phyloP scores from a whole-genome alignment of 2,329 filamentous ascomycete genomes.

The Penicillium sp. region DNA sequence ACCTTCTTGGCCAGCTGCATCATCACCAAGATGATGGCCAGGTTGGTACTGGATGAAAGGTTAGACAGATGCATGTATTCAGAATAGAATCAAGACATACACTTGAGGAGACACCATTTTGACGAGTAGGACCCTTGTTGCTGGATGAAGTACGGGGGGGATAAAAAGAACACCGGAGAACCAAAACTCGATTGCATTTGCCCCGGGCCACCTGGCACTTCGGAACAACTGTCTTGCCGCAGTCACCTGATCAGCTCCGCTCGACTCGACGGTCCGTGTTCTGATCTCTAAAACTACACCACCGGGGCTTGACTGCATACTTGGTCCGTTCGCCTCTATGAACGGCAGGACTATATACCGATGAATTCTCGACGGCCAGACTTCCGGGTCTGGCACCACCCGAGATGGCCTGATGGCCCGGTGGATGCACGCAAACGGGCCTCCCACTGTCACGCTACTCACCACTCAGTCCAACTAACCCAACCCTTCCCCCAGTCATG shows the following conservation, averaged over 20 bases:
- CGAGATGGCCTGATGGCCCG: conserved; percentile 3
- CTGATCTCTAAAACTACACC: background rate
- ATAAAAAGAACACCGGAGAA: conserved; percentile 8
- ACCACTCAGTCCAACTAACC: background rate
- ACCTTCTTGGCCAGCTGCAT: conserved; percentile 98
- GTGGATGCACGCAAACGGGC: conserved; percentile 7
- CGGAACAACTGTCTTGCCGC: conserved; percentile 12
- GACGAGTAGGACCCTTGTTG: conserved; percentile 25
- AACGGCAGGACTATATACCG: background rate
- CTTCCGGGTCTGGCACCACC: background rate
- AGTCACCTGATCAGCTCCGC: conserved; percentile 5
- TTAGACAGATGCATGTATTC: background rate
- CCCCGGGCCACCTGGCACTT: conserved; percentile 22
- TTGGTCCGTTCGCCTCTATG: background rate
- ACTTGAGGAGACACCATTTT: conserved; percentile 68
- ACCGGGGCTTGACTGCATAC: background rate
- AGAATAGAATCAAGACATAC: conserved; percentile 45
- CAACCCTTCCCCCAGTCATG: too few relatives aligned
- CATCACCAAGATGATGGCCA: conserved; percentile 93
- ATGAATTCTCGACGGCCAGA: background rate
- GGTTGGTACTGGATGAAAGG: conserved; percentile 67
- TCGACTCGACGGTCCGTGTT: conserved; percentile 1
- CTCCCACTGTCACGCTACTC: conserved; percentile 4
- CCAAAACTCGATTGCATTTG: conserved; percentile 6
- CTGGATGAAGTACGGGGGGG: conserved; percentile 13